Conservation (phyloP, 192 early-diverging fungal genomes). For the Backusella australiensis region DNA sequence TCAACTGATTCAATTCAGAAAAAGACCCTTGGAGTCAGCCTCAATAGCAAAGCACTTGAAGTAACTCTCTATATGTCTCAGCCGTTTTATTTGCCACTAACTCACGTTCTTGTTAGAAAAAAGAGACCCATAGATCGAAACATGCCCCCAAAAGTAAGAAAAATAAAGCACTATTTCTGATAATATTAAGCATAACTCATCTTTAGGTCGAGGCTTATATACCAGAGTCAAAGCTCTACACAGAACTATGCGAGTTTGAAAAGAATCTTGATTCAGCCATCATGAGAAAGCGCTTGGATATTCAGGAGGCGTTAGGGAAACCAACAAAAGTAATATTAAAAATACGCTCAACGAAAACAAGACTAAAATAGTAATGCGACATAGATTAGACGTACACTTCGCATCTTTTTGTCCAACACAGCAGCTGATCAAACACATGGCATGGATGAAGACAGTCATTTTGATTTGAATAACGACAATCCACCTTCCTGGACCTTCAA, state of each 20-base stretch:
- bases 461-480: slow-evolving; percentile 45
- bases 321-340: slow-evolving; percentile 57
- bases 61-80: not conserved
- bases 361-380: not conserved
- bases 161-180: not conserved
- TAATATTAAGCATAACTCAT: not conserved
- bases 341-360: too few species aligned
- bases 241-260: slow-evolving; percentile 85
- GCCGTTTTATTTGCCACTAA: not conserved
- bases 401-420: slow-evolving; percentile 91
- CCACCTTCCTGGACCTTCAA: slow-evolving; percentile 89
- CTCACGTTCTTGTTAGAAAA: slow-evolving; percentile 11
- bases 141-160: slow-evolving; percentile 28
- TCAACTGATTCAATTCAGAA: slow-evolving; percentile 21
- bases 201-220: slow-evolving; percentile 84
- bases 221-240: slow-evolving; percentile 89
- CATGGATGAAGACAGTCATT: slow-evolving; percentile 39
- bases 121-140: slow-evolving; percentile 22
- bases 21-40: slow-evolving; percentile 18
- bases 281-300: slow-evolving; percentile 85
- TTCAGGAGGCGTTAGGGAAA: slow-evolving; percentile 81
- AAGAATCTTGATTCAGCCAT: slow-evolving; percentile 86
- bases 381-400: slow-evolving; percentile 73
- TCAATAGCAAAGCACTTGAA: slow-evolving; percentile 26
- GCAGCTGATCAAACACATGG: slow-evolving; percentile 68